Conservation (phyloP, 2,329 filamentous ascomycete genomes). For the Penicillium brasilianum region DNA sequence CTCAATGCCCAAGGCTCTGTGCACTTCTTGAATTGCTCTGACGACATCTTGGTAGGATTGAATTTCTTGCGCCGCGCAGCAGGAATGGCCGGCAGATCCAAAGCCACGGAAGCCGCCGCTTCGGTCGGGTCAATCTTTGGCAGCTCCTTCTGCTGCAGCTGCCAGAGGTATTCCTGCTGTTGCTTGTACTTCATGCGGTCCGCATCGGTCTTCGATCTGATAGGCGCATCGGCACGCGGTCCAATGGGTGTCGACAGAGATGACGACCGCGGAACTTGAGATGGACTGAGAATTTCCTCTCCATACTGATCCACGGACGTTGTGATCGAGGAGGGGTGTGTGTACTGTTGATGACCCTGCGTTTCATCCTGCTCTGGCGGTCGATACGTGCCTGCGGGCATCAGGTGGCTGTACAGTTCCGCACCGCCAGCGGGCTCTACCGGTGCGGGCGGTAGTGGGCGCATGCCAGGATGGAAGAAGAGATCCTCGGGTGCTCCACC, state of each 20-base stretch:
- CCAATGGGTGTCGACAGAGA: constrained; percentile 81
- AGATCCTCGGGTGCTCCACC: constrained; percentile 83
- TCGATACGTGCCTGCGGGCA: constrained; percentile 65
- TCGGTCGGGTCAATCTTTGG: constrained; percentile 58
- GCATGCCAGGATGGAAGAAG: constrained; percentile 88
- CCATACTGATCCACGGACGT: constrained; percentile 59
- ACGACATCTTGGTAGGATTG: constrained; percentile 79
- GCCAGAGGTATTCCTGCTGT: constrained; percentile 58
- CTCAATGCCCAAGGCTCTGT: constrained; percentile 91
- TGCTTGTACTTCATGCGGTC: constrained; percentile 64
- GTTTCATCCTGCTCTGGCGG: constrained; percentile 53
- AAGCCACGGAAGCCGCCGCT: constrained; percentile 58
- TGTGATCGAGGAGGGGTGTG: constrained; percentile 42
- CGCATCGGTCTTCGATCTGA: constrained; percentile 91
- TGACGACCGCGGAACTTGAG: constrained; percentile 71
- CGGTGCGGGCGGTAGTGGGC: constrained; percentile 68
- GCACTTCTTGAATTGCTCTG: constrained; percentile 82
- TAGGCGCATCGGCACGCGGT: constrained; percentile 78
- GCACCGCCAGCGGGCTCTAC: constrained; percentile 57
- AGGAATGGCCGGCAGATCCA: constrained; percentile 85
- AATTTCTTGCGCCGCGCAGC: constrained; percentile 81
- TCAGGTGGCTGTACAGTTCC: constrained; percentile 52
- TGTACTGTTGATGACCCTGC: constrained; percentile 44
- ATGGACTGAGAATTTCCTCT: constrained; percentile 49
- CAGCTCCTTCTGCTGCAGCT: constrained; percentile 52